Percentiles rank a stretch among this genome's conserved stretches.
phyloP scores from a whole-genome alignment of 2,329 filamentous ascomycete species.

The Aspergillus puulaauensis region DNA sequence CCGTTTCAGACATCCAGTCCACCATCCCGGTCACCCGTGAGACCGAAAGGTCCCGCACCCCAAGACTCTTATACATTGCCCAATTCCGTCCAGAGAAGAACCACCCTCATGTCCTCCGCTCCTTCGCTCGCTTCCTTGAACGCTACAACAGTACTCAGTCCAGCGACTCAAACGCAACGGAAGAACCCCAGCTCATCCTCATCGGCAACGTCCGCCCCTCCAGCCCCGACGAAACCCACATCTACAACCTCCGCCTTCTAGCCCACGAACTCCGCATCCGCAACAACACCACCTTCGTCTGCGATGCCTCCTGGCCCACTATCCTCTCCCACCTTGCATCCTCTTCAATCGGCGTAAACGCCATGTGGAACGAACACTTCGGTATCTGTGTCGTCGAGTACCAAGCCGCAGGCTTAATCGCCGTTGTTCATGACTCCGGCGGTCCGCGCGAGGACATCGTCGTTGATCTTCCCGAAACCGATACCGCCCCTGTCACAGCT shows the following conservation, averaged over 20 bases:
- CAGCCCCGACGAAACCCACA: slow-evolving; percentile 53
- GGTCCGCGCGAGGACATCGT: slow-evolving; percentile 95
- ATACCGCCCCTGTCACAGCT: not conserved
- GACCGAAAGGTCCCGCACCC: slow-evolving; percentile 69
- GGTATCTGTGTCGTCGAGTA: slow-evolving; percentile 98
- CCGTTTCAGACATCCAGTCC: slow-evolving; percentile 77
- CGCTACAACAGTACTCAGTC: not conserved
- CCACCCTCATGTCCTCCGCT: slow-evolving; percentile 78
- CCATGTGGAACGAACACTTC: slow-evolving; percentile 99
- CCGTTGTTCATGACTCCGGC: slow-evolving; percentile 89
- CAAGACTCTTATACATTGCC: slow-evolving; percentile 84
- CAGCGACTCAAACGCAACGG: slow-evolving; percentile 38
- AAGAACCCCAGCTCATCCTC: slow-evolving; percentile 65
- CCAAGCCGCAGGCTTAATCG: slow-evolving; percentile 88
- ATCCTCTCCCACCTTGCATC: slow-evolving; percentile 76
- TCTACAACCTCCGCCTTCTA: slow-evolving; percentile 83
- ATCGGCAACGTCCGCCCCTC: slow-evolving; percentile 86
- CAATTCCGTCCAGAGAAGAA: slow-evolving; percentile 99
- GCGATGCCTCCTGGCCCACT: slow-evolving; percentile 85
- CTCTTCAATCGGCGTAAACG: slow-evolving; percentile 85
- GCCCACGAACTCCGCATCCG: slow-evolving; percentile 84
- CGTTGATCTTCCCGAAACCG: slow-evolving; percentile 54
- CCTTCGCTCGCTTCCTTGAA: slow-evolving; percentile 73
- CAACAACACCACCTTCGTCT: slow-evolving; percentile 80
- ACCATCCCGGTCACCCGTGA: slow-evolving; percentile 69